These are phyloP conservation scores for Candida dubliniensis DNA, from an alignment of 1,139 yeast species.

Conservation along the genomic window DNA sequence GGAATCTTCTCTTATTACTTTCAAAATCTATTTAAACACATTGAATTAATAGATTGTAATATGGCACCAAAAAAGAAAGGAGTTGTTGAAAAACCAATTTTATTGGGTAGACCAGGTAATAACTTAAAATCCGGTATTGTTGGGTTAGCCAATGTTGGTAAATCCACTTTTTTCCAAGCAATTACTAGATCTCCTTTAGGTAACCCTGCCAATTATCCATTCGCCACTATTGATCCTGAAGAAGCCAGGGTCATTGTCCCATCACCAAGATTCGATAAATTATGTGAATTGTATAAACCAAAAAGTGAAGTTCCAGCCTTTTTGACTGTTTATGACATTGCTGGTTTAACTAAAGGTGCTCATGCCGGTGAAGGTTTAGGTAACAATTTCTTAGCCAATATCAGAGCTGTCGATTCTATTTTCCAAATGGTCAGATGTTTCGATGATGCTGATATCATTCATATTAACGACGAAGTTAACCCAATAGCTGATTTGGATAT, in stretches of 20 bases:
- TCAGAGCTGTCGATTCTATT: slow-evolving; percentile 96
- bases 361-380: slow-evolving; percentile 98
- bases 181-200: slow-evolving; percentile 90
- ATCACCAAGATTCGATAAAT: slow-evolving; percentile 80
- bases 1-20: background rate
- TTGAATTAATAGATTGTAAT: slow-evolving; percentile 7
- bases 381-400: slow-evolving; percentile 95
- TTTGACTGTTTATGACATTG: slow-evolving; percentile 94
- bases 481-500: slow-evolving; percentile 95
- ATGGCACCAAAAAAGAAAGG: slow-evolving; percentile 97
- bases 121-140: slow-evolving; percentile 96
- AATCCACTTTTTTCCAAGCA: slow-evolving; percentile 88
- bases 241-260: slow-evolving; percentile 98
- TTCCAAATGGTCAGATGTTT: slow-evolving; percentile 98
- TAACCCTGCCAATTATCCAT: slow-evolving; percentile 97
- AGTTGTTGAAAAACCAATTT: slow-evolving; percentile 78
- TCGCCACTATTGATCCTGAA: slow-evolving; percentile 98
- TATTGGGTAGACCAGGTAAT: slow-evolving; percentile 98
- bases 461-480: slow-evolving; percentile 96
- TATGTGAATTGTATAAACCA: slow-evolving; percentile 74
- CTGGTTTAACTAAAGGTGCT: slow-evolving; percentile 98
- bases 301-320: slow-evolving; percentile 88
- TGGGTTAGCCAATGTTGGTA: slow-evolving; percentile 96
- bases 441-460: slow-evolving; percentile 97
- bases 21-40: slow-evolving; percentile 2